A percentile compares a stretch with the other conserved stretches of the same genome.
These are phyloP conservation scores for Hordeum vulgare DNA, from an alignment of 176 grass and related monocot genomes.

Conservation along the genomic window MorexV3_pseudomolecules_assembly NC_058524.1:32603768-32604267, in stretches of 20 bases:
- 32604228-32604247: not conserved
- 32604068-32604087: slow-evolving; percentile 1
- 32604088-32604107: not conserved
- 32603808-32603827: not conserved
- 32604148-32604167: not conserved
- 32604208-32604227: not conserved
- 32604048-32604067: slow-evolving; percentile 1
- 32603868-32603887: not conserved
- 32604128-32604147: not conserved
- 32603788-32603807: too few species aligned
- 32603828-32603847: too few species aligned
- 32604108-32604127: not conserved
- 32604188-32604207: not conserved
- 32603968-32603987: not conserved
- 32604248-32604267: slow-evolving; percentile 26
- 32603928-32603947: not conserved
- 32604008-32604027: not conserved
- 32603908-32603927: not conserved
- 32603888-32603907: not conserved
- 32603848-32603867: not conserved
- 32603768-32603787: too few species aligned
- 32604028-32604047: not conserved
- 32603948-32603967: not conserved
- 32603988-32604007: not conserved
- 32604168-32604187: not conserved